Conservation (phyloP, 2,329 filamentous ascomycete genomes). For the Penicillium brevicompactum region DNA sequence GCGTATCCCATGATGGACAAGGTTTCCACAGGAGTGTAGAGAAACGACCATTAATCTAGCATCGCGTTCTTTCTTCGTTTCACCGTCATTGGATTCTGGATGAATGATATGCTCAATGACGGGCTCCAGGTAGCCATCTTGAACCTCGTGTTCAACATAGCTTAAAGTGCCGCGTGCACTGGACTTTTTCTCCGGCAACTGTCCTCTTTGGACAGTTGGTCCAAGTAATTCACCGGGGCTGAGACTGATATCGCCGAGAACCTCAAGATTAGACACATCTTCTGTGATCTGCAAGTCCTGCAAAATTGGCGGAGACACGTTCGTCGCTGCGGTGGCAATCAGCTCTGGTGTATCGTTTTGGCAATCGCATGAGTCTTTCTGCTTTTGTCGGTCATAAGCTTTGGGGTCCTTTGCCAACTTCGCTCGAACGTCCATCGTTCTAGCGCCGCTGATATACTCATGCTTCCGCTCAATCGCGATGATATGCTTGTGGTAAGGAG, state of each 20-base stretch:
- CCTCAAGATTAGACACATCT: constrained; percentile 31
- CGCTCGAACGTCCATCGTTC: constrained; percentile 77
- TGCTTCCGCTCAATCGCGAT: constrained; percentile 87
- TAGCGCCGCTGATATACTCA: constrained; percentile 83
- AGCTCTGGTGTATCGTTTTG: constrained; percentile 13
- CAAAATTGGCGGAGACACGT: constrained; percentile 1
- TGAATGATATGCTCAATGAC: constrained; percentile 36
- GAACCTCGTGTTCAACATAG: constrained; percentile 46
- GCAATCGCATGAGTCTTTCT: constrained; percentile 58
- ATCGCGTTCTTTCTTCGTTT: constrained; percentile 14
- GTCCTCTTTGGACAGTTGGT: constrained; percentile 5
- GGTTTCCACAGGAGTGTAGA: constrained; percentile 94
- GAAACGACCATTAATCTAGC: constrained; percentile 80
- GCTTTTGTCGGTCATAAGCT: constrained; percentile 74
- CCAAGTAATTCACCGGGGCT: constrained; percentile 29
- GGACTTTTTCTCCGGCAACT: constrained; percentile 15
- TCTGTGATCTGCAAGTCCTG: constrained; percentile 14
- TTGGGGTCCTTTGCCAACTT: constrained; percentile 74
- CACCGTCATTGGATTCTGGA: neutral
- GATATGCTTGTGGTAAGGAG: constrained; percentile 82
- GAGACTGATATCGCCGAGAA: constrained; percentile 38
- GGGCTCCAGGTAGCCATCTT: constrained; percentile 42
- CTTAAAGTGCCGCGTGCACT: constrained; percentile 35
- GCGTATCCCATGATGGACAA: constrained; percentile 88
- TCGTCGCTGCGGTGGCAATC: constrained; percentile 8